Evolutionary conservation across 768 basidiomycete species (phyloP), one percentile per base, ranked within the genome.

Genomic region (Dacryopinax primogenitus): DNA sequence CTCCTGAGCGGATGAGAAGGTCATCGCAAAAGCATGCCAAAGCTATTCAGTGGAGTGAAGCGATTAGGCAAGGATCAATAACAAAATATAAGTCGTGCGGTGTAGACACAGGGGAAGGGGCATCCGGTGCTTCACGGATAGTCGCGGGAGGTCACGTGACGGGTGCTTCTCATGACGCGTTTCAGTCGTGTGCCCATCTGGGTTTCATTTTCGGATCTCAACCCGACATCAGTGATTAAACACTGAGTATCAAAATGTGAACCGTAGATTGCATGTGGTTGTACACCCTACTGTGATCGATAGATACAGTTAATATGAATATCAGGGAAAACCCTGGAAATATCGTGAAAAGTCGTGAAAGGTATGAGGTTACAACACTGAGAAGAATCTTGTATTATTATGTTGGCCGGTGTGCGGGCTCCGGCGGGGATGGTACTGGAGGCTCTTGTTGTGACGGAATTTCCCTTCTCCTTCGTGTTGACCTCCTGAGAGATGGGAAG

Each of bases 231-330:
- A 30, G 4, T 47, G 13, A 47, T 15, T 4, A n/a, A n/a, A n/a
- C n/a, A n/a, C n/a, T n/a, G n/a, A 28, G 26, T 28, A 30, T 30
- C 26, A 30, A 28, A 32, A 58, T 23, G 41, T 6, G n/a, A n/a
- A n/a, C 23, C 3, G 4, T 44, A 44, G 32, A 58, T 32, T 58
- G 51, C 51, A 58, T 58, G 51, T 58, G 51, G 51, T 47, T 58
- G 51, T 58, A 58, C 51, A 58, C 51, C 51, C 13, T 58, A 58
- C 51, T 58, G 41, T 18, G 15, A 58, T 30, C 51, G 21, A 21
- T 58, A 58, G 51, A 58, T 58, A 58, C 51, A 58, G 51, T 30
- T 26, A 58, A 4, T 58, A 58, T 58, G 51, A 32, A 58, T 23
- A 58, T 58, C 51, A 30, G 23, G 26, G 30, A 13, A n/a, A 9